Base-by-base conservation (phyloP, 495 filamentous ascomycete species). In the Daldinia childiae region DNA sequence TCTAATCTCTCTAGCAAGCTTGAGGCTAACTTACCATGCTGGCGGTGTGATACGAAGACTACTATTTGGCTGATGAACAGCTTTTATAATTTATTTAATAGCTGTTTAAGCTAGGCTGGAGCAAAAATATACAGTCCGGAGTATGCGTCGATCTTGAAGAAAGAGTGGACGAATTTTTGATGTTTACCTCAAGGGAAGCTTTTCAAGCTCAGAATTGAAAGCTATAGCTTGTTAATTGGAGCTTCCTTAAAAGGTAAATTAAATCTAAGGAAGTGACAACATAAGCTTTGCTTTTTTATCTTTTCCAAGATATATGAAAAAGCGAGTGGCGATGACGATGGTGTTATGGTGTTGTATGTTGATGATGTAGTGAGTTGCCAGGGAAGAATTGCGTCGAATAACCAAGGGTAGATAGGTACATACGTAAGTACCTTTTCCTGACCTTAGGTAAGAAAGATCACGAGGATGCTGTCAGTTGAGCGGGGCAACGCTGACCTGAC, bases 381-480 rank as follows among this genome's bases (percentile, higher is more conserved):
- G 19, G 60, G 27, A 58, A 30, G 62, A 51, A 57, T 52, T 55
- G 58, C 52, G 36, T 63, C 38, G 34, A 64, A 61, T 63, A 54
- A 54, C 51, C 2, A 52, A 55, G 50, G 41, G 17, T 19, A 30
- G 3, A 29, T 32, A 36, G 9, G 26, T 57, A 32, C 27, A 6
- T 57, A 38, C 29, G 70, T 69, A 62, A 15, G 36, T 70, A 55
- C 66, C 48, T 62, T 62, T 48, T 26, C 52, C 50, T 68, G 38
- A 69, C 59, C 54, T 64, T 64, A 72, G 60, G 69, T 68, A 73
- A 69, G 61, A 61, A 32, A 15, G 72, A 70, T 74, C 64, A 70
- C 72, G 68, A 74, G 72, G 72, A 61, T 71, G 45, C 21, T 62
- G 52, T 59, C 50, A 45, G 66, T 64, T 67, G 68, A 67, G 72